Evolutionary conservation across 208 protist genomes (phyloP).

Genomic region (Leishmania braziliensis): DNA sequence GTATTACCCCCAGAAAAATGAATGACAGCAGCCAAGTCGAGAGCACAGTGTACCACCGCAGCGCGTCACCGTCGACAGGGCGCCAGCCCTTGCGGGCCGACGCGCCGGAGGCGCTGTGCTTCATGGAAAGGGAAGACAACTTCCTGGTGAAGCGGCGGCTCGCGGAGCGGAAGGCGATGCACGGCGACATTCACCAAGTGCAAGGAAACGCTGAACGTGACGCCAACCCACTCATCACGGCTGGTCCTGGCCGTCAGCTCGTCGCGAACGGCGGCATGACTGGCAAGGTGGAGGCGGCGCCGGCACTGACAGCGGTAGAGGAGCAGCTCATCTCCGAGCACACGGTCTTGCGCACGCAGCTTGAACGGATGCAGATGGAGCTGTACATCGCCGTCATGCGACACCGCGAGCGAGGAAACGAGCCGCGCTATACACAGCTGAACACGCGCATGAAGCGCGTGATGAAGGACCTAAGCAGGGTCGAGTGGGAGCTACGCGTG

Average conservation of each 20-base stretch:
- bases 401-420: constrained; percentile 41
- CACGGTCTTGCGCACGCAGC: constrained; percentile 37
- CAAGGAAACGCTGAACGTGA: background rate
- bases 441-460: constrained; percentile 52
- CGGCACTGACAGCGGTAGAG: constrained; percentile 31
- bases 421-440: constrained; percentile 50
- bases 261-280: background rate
- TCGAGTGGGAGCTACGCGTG: constrained; percentile 44
- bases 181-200: constrained; percentile 14
- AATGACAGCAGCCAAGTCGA: constrained; percentile 43
- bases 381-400: constrained; percentile 19
- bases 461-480: constrained; percentile 41
- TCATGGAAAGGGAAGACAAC: constrained; percentile 37
- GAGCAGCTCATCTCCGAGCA: constrained; percentile 43
- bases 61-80: background rate
- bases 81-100: constrained; percentile 31
- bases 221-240: constrained; percentile 6
- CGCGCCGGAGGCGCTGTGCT: constrained; percentile 27
- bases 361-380: constrained; percentile 59
- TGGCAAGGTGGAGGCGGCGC: background rate
- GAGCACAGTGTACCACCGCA: constrained; percentile 31
- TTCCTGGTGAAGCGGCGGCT: constrained; percentile 27
- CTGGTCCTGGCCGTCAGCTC: background rate
- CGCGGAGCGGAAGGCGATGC: constrained; percentile 15
- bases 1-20: constrained; percentile 11